phyloP scores from a whole-genome alignment of 1,139 yeast species.

The Trichomonascaceae sp. region DNA sequence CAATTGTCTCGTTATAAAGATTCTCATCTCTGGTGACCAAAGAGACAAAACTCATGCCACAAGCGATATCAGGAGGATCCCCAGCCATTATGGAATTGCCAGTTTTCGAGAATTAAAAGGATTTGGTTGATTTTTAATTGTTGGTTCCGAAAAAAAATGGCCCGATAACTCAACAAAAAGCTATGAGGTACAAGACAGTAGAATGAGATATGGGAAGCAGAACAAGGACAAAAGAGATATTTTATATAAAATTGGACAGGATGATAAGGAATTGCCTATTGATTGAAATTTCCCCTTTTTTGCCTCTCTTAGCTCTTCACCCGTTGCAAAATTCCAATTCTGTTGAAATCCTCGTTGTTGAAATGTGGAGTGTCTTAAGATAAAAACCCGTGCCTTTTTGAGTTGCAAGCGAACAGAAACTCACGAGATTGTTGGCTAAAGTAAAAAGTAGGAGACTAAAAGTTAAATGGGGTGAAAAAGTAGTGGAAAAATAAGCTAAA shows the following conservation, averaged over 20 bases:
- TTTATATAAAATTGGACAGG: too few relatives aligned
- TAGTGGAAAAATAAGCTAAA: too few relatives aligned
- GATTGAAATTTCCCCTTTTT: too few relatives aligned
- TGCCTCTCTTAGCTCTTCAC: too few relatives aligned
- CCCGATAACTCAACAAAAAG: not conserved
- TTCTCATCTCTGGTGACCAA: constrained; percentile 49
- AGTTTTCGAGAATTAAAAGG: not conserved
- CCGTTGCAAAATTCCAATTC: too few relatives aligned
- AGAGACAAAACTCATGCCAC: constrained; percentile 44
- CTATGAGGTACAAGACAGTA: not conserved
- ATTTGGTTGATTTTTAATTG: not conserved
- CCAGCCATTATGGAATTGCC: not conserved
- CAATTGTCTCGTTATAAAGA: constrained; percentile 41
- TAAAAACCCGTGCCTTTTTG: not conserved
- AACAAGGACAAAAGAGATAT: too few relatives aligned
- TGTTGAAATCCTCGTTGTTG: not conserved
- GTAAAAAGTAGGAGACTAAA: not conserved
- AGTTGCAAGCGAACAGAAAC: not conserved
- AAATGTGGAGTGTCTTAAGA: not conserved
- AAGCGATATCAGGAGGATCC: constrained; percentile 3
- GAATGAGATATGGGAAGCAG: not conserved
- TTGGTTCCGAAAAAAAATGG: not conserved
- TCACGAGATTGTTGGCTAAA: not conserved
- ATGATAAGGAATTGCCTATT: too few relatives aligned
- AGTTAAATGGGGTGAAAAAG: not conserved